A percentile compares a stretch with the other conserved stretches of the same genome.
phyloP scores from a whole-genome alignment of 345 rosid genomes.

The Eucalyptus sp. region DNA sequence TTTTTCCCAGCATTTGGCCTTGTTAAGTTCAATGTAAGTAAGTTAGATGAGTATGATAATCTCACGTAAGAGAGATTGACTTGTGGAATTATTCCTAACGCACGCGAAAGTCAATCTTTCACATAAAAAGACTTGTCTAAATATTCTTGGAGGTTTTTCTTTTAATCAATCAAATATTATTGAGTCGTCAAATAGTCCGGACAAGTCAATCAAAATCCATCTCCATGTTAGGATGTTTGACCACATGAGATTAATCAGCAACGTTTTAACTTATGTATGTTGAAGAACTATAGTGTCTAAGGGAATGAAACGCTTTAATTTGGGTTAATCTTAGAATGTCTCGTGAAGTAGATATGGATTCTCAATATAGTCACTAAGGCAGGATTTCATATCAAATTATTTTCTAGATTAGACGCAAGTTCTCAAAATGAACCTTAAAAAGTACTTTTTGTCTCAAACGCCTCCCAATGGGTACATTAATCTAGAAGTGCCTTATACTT shows the following conservation, averaged over 20 bases:
- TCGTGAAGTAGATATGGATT: neutral
- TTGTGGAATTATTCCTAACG: neutral
- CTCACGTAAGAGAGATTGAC: neutral
- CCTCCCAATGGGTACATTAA: neutral
- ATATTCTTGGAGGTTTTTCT: neutral
- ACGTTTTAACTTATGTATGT: neutral
- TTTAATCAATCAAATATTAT: neutral
- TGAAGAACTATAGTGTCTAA: neutral
- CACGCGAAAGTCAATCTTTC: neutral
- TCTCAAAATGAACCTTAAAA: neutral
- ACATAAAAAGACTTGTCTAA: neutral
- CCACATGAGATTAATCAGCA: neutral
- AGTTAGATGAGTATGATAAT: neutral
- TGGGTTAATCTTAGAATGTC: neutral
- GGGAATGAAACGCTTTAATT: neutral
- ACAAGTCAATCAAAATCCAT: neutral
- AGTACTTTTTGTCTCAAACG: neutral
- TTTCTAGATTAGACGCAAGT: neutral
- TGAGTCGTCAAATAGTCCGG: fast-evolving
- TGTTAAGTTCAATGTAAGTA: no score
- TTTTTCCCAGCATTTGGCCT: neutral
- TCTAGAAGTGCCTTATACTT: neutral
- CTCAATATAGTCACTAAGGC: neutral
- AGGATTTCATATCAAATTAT: neutral
- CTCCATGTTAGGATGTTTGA: neutral